A percentile compares a stretch with the other conserved stretches of the same genome.
Conservation (phyloP, 495 filamentous ascomycete species). For the Xylaria cubensis region DNA sequence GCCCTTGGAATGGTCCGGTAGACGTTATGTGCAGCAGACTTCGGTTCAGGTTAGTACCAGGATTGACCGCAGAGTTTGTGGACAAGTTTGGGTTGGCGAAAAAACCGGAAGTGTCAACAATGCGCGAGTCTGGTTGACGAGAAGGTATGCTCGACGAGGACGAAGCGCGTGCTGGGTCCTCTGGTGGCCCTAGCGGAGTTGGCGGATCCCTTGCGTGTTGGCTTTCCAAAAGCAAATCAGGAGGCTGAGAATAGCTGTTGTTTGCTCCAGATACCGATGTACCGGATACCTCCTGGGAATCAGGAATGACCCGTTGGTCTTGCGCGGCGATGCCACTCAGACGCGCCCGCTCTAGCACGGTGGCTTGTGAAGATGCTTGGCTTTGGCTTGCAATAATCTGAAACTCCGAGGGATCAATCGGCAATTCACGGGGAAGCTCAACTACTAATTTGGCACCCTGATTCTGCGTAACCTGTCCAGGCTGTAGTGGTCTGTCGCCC, state of each 20-base stretch:
- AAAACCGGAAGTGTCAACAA: slow-evolving; percentile 10
- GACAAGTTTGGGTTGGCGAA: slow-evolving; percentile 17
- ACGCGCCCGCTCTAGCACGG: slow-evolving; percentile 2
- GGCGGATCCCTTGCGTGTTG: slow-evolving; percentile 15
- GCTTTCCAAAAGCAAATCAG: slow-evolving; percentile 22
- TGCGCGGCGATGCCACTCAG: no score
- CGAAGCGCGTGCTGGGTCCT: slow-evolving; percentile 1
- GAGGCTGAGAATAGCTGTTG: slow-evolving; percentile 16
- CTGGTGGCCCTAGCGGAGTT: slow-evolving; percentile 10
- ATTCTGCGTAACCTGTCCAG: neutral
- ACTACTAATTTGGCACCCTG: slow-evolving; percentile 24
- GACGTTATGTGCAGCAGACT: neutral
- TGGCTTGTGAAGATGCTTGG: slow-evolving; percentile 23
- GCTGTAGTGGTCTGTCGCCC: neutral
- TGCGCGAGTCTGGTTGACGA: slow-evolving; percentile 33
- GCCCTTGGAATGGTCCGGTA: slow-evolving; percentile 20
- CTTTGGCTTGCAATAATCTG: slow-evolving; percentile 25
- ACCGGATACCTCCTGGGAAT: slow-evolving; percentile 37
- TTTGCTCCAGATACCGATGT: slow-evolving; percentile 27
- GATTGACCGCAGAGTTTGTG: slow-evolving; percentile 8
- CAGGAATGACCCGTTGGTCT: slow-evolving; percentile 33
- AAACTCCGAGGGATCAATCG: slow-evolving; percentile 28
- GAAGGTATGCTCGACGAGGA: slow-evolving; percentile 34
- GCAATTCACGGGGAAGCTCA: slow-evolving; percentile 19
- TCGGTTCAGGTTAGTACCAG: neutral